These are phyloP conservation scores for Suillus hirtellus DNA, from an alignment of 768 basidiomycete genomes.

Conservation along the genomic window DNA sequence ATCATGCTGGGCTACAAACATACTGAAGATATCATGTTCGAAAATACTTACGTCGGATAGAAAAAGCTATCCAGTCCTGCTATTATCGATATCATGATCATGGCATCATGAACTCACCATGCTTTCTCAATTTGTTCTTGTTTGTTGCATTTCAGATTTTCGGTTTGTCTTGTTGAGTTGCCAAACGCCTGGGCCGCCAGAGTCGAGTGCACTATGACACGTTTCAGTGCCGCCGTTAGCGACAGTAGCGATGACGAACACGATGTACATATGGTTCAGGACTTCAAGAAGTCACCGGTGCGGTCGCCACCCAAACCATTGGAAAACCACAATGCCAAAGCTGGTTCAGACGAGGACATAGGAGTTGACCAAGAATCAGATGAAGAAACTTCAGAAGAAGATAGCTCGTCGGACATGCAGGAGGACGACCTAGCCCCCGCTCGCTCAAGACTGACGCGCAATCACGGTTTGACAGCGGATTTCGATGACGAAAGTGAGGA, in stretches of 20 bases:
- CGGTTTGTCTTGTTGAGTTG: constrained; percentile 21
- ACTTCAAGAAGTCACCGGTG: constrained; percentile 19
- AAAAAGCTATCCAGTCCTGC: not conserved
- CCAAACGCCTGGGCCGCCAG: constrained; percentile 4
- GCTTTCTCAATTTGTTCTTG: constrained; percentile 24
- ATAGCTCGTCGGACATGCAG: constrained; percentile 45
- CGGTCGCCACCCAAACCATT: constrained; percentile 24
- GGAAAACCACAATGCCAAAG: constrained; percentile 35
- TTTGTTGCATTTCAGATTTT: constrained; percentile 28
- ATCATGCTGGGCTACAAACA: not conserved
- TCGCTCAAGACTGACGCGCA: constrained; percentile 32
- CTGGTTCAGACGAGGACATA: constrained; percentile 27
- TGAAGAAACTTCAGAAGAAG: constrained; percentile 38
- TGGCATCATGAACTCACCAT: not conserved
- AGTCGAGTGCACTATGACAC: constrained; percentile 48
- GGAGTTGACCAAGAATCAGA: constrained; percentile 38
- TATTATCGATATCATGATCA: not conserved
- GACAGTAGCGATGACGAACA: constrained; percentile 57
- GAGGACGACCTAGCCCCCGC: constrained; percentile 47
- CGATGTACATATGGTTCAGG: constrained; percentile 32
- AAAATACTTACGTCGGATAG: not conserved
- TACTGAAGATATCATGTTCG: not conserved
- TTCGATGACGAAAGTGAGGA: constrained; percentile 56
- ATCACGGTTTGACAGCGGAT: constrained; percentile 51
- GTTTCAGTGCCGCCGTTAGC: constrained; percentile 65